Percentiles rank a stretch among this genome's conserved stretches.
phyloP scores from a whole-genome alignment of 2,329 filamentous ascomycete genomes.

The Neobulgaria alba region DNA sequence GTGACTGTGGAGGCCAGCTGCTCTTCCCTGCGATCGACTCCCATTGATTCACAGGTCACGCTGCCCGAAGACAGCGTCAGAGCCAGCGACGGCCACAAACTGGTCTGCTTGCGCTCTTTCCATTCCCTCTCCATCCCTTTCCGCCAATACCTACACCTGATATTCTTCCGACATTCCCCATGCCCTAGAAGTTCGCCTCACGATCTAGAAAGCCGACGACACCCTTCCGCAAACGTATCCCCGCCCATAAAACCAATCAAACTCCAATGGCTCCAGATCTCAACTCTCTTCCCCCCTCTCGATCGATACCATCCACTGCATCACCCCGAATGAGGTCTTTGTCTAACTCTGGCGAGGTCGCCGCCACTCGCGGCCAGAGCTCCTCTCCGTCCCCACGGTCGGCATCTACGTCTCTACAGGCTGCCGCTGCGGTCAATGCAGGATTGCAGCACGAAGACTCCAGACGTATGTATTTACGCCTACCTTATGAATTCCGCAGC shows the following conservation, averaged over 20 bases:
- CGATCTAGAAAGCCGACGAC: no score
- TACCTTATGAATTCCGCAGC: not conserved
- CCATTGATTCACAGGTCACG: no score
- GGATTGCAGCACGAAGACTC: slow-evolving; percentile 60
- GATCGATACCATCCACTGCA: slow-evolving; percentile 24
- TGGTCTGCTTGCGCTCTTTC: no score
- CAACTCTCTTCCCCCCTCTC: slow-evolving; percentile 48
- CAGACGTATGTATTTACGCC: slow-evolving; percentile 37
- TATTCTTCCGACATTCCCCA: slow-evolving; percentile 7
- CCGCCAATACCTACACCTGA: not conserved
- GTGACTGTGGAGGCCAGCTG: no score
- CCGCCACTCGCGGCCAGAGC: slow-evolving; percentile 35
- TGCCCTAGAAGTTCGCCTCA: no score
- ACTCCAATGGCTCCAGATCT: slow-evolving; percentile 39
- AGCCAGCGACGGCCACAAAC: no score
- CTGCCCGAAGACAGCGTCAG: no score
- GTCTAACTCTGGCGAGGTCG: slow-evolving; percentile 27
- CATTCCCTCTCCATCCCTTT: not conserved
- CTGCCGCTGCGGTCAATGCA: slow-evolving; percentile 69
- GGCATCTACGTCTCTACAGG: slow-evolving; percentile 63
- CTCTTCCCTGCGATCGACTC: no score
- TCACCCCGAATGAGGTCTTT: slow-evolving; percentile 31
- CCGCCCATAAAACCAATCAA: slow-evolving; percentile 6
- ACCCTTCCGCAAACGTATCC: slow-evolving; percentile 1
- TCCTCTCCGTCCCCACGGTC: slow-evolving; percentile 55